Conservation (phyloP, 768 basidiomycete species). For the Royoungia palumana region DNA sequence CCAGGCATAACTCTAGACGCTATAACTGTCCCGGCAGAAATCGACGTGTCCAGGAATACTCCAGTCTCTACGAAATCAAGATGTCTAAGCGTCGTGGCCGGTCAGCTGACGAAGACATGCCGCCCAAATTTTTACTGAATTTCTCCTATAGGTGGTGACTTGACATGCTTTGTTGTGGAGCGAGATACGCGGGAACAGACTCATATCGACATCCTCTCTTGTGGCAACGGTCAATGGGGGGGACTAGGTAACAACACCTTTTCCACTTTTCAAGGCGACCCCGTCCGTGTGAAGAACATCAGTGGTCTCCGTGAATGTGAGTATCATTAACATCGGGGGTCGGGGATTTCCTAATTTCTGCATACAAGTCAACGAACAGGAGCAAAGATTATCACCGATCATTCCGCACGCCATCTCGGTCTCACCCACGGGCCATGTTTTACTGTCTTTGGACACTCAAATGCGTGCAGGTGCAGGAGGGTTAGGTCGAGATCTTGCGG, state of each 20-base stretch:
- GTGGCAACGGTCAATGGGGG: constrained; percentile 83
- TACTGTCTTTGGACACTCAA: constrained; percentile 67
- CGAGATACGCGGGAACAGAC: constrained; percentile 35
- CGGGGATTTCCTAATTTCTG: constrained; percentile 3
- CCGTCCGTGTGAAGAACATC: constrained; percentile 70
- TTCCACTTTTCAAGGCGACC: constrained; percentile 68
- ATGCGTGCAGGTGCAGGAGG: constrained; percentile 46
- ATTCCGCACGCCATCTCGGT: constrained; percentile 59
- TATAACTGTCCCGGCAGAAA: constrained; percentile 82
- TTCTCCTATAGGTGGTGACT: constrained; percentile 55
- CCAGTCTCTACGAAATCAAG: constrained; percentile 48
- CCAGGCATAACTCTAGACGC: constrained; percentile 56
- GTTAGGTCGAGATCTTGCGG: constrained; percentile 60
- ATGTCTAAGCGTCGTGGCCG: constrained; percentile 66
- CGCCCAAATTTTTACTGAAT: not conserved
- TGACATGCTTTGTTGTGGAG: constrained; percentile 76
- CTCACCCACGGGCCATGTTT: constrained; percentile 72
- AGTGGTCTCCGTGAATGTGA: constrained; percentile 86
- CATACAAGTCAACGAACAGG: constrained; percentile 60
- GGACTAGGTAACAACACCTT: constrained; percentile 62
- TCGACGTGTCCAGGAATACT: constrained; percentile 63
- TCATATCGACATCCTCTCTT: constrained; percentile 61
- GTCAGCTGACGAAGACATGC: constrained; percentile 31
- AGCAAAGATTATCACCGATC: constrained; percentile 59
- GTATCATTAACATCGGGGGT: constrained; percentile 22